Base-by-base conservation (phyloP, 169 alveolate genomes). In the Theileria luwenshuni region DNA sequence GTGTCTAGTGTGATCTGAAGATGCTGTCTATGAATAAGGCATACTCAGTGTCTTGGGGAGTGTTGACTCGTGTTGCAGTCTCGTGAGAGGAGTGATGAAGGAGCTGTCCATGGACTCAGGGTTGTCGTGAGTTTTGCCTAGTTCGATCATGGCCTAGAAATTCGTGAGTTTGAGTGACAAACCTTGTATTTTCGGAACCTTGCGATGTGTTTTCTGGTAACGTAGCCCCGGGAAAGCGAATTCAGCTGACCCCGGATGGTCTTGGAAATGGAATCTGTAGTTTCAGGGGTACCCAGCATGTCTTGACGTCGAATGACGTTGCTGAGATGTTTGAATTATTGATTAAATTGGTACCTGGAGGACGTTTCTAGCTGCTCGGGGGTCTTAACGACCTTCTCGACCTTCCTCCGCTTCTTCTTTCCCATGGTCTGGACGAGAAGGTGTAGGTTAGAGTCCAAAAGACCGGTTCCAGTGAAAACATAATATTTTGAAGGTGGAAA, bases 61-160 rank as follows among this genome's bases (percentile, higher is more conserved):
- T 17, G 69, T 59, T n/a, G 94, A 69, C 49, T 90, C 86, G 60
- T 90, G 94, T 42, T 90, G 94, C 28, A 90, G 72, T 64, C 72
- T 71, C 17, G 94, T 90, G 27, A 90, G 69, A 25, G 94, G 94
- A 15, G 94, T 90, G 45, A 90, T 89, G 60, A 90, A 90, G 60
- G 90, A 60, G 25, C 75, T 70, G 32, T 91, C 90, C 13, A 41
- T 27, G 0, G 43, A 59, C 0, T 27, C 13, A 12, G 54, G 43
- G 3, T 71, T 43, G 32, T 74, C 76, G 35, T 70, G 85, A 1
- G 83, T 64, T 33, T 45, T 48, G 15, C 83, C 92, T 0, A 62
- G n/a, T 23, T 51, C 83, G 48, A 51, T 59, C 35, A 72, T 21
- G 15, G 62, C 77, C 84, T 86, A 65, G 42, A 76, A 69, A 43